A percentile compares a stretch with the other conserved stretches of the same genome.
phyloP scores from a whole-genome alignment of 805 yeast genomes.

The Cyberlindnera xylosilytica region DNA sequence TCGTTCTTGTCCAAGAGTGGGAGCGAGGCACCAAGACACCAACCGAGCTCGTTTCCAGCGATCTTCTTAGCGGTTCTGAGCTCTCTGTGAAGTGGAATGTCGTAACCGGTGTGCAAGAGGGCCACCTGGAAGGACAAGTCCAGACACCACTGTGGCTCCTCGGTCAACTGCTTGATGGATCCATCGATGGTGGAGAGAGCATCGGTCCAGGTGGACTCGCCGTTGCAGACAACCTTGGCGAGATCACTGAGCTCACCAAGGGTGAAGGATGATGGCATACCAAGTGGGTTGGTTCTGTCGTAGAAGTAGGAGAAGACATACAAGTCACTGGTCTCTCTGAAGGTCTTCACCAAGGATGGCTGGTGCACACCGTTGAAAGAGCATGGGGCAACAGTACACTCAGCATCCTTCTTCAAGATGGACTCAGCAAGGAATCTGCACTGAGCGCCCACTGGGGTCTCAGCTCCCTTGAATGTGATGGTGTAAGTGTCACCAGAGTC shows the following conservation, averaged over 20 bases:
- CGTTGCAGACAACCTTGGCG: conserved; percentile 82
- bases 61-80: conserved; percentile 90
- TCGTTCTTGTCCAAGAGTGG: conserved; percentile 73
- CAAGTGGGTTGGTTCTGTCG: conserved; percentile 91
- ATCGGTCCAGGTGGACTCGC: conserved; percentile 69
- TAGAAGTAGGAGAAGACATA: conserved; percentile 92
- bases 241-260: conserved; percentile 79
- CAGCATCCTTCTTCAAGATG: conserved; percentile 77
- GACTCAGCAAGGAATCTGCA: conserved; percentile 84
- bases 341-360: conserved; percentile 81
- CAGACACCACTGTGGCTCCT: conserved; percentile 92
- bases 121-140: conserved; percentile 91
- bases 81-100: conserved; percentile 86
- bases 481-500: conserved; percentile 44
- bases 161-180: conserved; percentile 60
- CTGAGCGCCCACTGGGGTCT: conserved; percentile 66
- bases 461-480: conserved; percentile 66
- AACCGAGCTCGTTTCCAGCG: conserved; percentile 87
- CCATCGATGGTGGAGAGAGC: conserved; percentile 64
- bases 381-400: conserved; percentile 77
- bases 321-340: conserved; percentile 71
- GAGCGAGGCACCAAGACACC: conserved; percentile 98
- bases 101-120: conserved; percentile 92
- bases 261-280: conserved; percentile 90
- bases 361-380: conserved; percentile 97